These are phyloP conservation scores for Mortierella antarctica DNA, from an alignment of 192 early-diverging fungal species.

Conservation along the genomic window DNA sequence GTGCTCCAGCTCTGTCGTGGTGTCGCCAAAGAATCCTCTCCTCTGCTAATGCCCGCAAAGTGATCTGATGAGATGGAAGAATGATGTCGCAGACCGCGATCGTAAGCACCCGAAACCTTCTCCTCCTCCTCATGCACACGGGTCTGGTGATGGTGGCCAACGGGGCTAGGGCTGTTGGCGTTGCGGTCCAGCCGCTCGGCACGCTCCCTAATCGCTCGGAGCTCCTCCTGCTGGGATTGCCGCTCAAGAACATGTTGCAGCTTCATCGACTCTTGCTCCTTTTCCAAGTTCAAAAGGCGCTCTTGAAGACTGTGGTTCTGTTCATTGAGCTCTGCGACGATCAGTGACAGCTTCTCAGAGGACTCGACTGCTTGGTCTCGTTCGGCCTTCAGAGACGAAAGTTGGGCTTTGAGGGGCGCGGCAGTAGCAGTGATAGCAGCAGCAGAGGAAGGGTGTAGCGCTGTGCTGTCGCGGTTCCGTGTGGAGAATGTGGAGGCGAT, in stretches of 20 bases:
- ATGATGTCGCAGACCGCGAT: slow-evolving; percentile 31
- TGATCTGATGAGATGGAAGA: slow-evolving; percentile 21
- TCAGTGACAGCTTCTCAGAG: slow-evolving; percentile 38
- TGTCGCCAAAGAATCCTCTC: slow-evolving; percentile 43
- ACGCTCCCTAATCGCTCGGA: slow-evolving; percentile 28
- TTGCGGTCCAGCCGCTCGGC: slow-evolving; percentile 54
- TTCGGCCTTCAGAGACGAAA: slow-evolving; percentile 19
- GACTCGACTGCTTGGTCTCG: slow-evolving; percentile 41
- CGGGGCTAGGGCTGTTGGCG: slow-evolving; percentile 21
- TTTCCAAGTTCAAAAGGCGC: slow-evolving; percentile 27
- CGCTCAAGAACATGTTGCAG: slow-evolving; percentile 35
- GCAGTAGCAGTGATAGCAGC: neutral
- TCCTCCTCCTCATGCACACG: slow-evolving; percentile 6
- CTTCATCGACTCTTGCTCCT: slow-evolving; percentile 41
- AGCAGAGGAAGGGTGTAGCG: slow-evolving; percentile 5
- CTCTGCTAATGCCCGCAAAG: slow-evolving; percentile 1
- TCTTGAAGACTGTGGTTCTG: slow-evolving; percentile 50
- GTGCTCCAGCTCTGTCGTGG: slow-evolving; percentile 53
- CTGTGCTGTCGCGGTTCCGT: slow-evolving; percentile 8
- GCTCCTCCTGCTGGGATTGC: slow-evolving; percentile 27
- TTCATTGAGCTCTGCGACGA: slow-evolving; percentile 47
- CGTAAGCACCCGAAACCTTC: neutral
- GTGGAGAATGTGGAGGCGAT: slow-evolving; percentile 17
- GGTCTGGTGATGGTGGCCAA: neutral
- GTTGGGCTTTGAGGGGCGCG: slow-evolving; percentile 1